Percentiles rank a stretch among this genome's conserved stretches.
phyloP scores from a whole-genome alignment of 2,329 filamentous ascomycete genomes.

The Dothideomycetes sp. region DNA sequence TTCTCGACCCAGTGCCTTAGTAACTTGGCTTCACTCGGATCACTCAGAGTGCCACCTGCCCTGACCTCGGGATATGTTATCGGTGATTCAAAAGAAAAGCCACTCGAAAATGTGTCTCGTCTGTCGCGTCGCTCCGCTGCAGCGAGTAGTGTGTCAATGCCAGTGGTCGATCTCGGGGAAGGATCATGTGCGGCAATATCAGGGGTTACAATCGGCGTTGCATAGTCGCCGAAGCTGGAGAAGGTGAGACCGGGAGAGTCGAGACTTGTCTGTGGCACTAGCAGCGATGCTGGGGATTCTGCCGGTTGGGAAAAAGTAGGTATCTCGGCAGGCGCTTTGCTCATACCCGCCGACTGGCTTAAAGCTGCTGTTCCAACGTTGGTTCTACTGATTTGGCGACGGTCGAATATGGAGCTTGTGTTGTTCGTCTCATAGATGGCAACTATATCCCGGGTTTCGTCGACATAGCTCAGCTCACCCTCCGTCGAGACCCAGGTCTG shows the following conservation, averaged over 20 bases:
- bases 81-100: too few species aligned
- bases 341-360: too few species aligned
- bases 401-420: not conserved
- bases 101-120: not conserved
- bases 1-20: conserved; percentile 22
- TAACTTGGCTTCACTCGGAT: conserved; percentile 19
- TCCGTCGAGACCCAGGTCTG: conserved; percentile 1
- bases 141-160: not conserved
- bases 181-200: not conserved
- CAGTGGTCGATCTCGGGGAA: not conserved
- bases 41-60: conserved; percentile 18
- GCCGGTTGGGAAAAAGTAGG: too few species aligned
- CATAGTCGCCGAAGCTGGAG: not conserved
- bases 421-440: conserved; percentile 1
- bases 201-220: too few species aligned
- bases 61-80: not conserved
- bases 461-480: conserved; percentile 2
- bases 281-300: too few species aligned
- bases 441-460: conserved; percentile 2
- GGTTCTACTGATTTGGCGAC: not conserved
- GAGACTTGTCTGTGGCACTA: not conserved
- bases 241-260: not conserved
- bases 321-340: too few species aligned
- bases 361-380: too few species aligned
- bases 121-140: not conserved